Evolutionary conservation across 2,329 filamentous ascomycete species (phyloP).

Genomic region (Phaeosphaeriaceae sp.): DNA sequence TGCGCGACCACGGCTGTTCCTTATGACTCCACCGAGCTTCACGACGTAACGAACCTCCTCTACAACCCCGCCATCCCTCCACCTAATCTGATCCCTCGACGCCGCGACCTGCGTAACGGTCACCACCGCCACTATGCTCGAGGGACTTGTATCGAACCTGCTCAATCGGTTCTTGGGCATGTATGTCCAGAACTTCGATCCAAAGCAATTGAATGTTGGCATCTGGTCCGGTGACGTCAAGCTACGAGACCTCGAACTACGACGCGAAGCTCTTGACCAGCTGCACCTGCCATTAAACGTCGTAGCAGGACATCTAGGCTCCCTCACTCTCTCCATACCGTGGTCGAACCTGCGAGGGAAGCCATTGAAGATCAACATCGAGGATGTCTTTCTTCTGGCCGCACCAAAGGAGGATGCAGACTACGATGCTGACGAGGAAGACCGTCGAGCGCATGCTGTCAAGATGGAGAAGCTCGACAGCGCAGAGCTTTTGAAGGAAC

Average conservation of each 20-base stretch:
- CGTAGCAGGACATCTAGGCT: slow-evolving; percentile 89
- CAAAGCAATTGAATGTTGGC: slow-evolving; percentile 95
- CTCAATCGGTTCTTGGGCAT: slow-evolving; percentile 99
- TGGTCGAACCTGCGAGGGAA: slow-evolving; percentile 97
- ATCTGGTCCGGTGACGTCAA: slow-evolving; percentile 99
- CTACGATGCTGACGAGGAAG: slow-evolving; percentile 92
- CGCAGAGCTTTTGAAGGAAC: slow-evolving; percentile 91
- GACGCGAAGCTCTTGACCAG: slow-evolving; percentile 94
- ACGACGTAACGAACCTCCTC: slow-evolving; percentile 37
- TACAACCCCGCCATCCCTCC: slow-evolving; percentile 24
- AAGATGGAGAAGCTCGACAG: slow-evolving; percentile 99
- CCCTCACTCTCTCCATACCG: slow-evolving; percentile 90
- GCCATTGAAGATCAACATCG: slow-evolving; percentile 91
- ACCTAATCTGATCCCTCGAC: slow-evolving; percentile 16
- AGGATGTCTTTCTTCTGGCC: slow-evolving; percentile 95
- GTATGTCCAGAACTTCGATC: slow-evolving; percentile 99
- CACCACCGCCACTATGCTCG: slow-evolving; percentile 77
- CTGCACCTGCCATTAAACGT: slow-evolving; percentile 96
- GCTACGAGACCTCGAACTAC: slow-evolving; percentile 88
- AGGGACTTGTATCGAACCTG: slow-evolving; percentile 94
- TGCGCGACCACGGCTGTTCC: slow-evolving; percentile 25
- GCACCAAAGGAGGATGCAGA: slow-evolving; percentile 94
- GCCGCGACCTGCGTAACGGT: slow-evolving; percentile 77
- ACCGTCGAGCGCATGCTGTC: slow-evolving; percentile 81
- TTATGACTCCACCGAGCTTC: slow-evolving; percentile 42